Base-by-base conservation (phyloP, 495 filamentous ascomycete genomes). In the Thermochaetoides thermophila region DNA sequence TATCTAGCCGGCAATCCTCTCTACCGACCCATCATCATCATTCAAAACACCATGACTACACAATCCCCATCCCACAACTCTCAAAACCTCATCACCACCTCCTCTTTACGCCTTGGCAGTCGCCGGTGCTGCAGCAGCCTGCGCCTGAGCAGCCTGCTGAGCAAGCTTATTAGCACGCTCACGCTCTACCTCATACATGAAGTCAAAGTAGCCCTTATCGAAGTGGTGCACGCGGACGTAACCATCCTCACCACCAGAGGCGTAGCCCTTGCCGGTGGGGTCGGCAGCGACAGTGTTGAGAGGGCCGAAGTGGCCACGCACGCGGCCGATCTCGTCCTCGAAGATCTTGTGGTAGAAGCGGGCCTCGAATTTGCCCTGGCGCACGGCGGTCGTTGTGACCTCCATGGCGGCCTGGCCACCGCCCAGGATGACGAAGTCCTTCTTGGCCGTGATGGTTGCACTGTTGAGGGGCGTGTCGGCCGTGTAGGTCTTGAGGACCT, bases 301-400 rank as follows among this genome's bases (percentile, higher is more conserved):
- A 32, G 86, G 87, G 55, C 89, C 89, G 61, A 97, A 97, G 60
- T 97, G 89, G 29, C 89, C 89, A 45, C 84, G 69, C 42, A 97
- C 89, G 57, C 89, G 74, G 41, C 89, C 91, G 54, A 95, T 91
- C 68, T 97, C 89, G 55, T 95, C 87, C 60, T 92, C 84, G 57
- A 97, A 95, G 48, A 97, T 74, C 67, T 87, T 93, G 73, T 97
- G 89, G 68, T 92, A 97, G 69, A 97, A 95, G 32, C 89, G 73
- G 16, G 89, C 91, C 57, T 97, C 89, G 68, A 97, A 97, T 61
- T 95, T 95, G 57, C 89, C 89, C 60, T 96, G 89, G 30, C 89
- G 72, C 8, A 82, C 74, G 17, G 76, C 77, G 25, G 89, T 97
- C 12, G 81, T 91, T n/a, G 89, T 97, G 56, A 97, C 89, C 58